A percentile compares a stretch with the other conserved stretches of the same genome.
Conservation (phyloP, 768 basidiomycete genomes). For the Lactarius sp. region DNA sequence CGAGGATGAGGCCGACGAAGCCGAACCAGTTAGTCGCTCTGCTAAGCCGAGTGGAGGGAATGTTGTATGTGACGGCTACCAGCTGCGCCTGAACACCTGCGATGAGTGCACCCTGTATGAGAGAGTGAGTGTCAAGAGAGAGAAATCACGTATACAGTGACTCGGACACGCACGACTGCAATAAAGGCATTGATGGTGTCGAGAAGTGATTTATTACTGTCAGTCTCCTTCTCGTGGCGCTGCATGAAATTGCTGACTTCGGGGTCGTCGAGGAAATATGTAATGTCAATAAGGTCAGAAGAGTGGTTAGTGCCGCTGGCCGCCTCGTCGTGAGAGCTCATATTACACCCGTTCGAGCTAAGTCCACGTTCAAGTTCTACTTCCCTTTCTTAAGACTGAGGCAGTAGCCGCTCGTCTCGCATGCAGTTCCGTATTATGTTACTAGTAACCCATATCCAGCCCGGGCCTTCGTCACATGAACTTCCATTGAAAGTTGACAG, state of each 20-base stretch:
- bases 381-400: too few species aligned
- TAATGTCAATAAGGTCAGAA: not conserved
- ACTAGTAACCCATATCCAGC: too few species aligned
- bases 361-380: too few species aligned
- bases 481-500: too few species aligned
- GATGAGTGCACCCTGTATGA: not conserved
- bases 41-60: not conserved
- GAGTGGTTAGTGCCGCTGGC: not conserved
- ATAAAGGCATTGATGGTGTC: not conserved
- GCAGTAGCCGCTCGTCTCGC: too few species aligned
- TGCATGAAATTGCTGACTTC: not conserved
- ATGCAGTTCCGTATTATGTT: too few species aligned
- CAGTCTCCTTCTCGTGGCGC: not conserved
- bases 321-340: not conserved
- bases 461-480: too few species aligned
- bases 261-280: not conserved
- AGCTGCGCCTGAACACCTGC: not conserved
- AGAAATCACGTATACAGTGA: not conserved
- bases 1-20: not conserved
- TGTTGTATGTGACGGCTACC: not conserved
- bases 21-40: not conserved
- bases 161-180: not conserved
- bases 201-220: not conserved
- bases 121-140: not conserved
- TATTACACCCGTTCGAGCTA: not conserved